Evolutionary conservation across 768 basidiomycete species (phyloP).

Genomic region (Postia placenta): DNA sequence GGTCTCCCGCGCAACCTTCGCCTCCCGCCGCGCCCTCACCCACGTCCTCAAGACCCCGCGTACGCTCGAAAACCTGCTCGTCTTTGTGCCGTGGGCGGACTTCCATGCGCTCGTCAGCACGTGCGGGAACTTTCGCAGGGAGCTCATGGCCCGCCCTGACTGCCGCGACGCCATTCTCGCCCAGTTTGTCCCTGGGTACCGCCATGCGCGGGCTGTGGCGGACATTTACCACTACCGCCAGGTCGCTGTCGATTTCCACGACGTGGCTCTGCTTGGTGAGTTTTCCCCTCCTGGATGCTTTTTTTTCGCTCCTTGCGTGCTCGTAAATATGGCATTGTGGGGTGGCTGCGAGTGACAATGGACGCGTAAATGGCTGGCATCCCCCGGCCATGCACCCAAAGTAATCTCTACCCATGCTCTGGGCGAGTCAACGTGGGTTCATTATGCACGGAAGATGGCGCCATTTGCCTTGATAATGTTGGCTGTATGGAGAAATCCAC

Average conservation of each 20-base stretch:
- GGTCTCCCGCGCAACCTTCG: neutral
- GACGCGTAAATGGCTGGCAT: too few species aligned
- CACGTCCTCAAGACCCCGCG: slow-evolving; percentile 28
- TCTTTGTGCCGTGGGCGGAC: slow-evolving; percentile 30
- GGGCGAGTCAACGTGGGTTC: too few species aligned
- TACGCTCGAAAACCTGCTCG: slow-evolving; percentile 29
- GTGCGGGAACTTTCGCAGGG: slow-evolving; percentile 27
- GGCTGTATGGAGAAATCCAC: too few species aligned
- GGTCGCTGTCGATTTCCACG: slow-evolving; percentile 48
- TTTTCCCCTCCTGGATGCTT: slow-evolving; percentile 20
- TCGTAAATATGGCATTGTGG: too few species aligned
- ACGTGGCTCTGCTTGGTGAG: slow-evolving; percentile 64
- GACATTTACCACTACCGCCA: slow-evolving; percentile 36
- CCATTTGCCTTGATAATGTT: too few species aligned
- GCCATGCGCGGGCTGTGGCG: slow-evolving; percentile 33
- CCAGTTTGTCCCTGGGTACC: slow-evolving; percentile 54
- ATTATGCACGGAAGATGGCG: too few species aligned
- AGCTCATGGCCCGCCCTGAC: slow-evolving; percentile 24
- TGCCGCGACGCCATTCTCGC: slow-evolving; percentile 35
- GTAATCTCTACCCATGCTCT: too few species aligned
- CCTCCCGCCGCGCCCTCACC: slow-evolving; percentile 17
- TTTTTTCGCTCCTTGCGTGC: too few species aligned
- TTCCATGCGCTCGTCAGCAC: slow-evolving; percentile 34
- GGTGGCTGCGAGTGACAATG: too few species aligned
- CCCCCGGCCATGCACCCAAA: too few species aligned